A percentile compares a stretch with the other conserved stretches of the same genome.
Evolutionary conservation across 768 basidiomycete genomes (phyloP).

Genomic region (Suillus sp.): DNA sequence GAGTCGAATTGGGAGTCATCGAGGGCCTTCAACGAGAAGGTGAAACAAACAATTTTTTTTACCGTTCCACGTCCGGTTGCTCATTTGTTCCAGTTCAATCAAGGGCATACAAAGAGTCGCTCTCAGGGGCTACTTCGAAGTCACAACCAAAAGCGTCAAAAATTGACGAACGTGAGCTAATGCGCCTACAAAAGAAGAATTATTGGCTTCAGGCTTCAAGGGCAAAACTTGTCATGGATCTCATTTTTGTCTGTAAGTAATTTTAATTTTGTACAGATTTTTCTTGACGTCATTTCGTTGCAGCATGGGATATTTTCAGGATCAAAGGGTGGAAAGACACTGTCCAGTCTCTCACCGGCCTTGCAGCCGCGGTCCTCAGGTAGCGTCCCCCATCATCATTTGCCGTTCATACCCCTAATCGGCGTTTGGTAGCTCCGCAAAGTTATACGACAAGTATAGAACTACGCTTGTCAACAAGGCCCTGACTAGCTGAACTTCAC

Average conservation of each 20-base stretch:
- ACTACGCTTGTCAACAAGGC: constrained; percentile 56
- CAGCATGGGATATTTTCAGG: constrained; percentile 81
- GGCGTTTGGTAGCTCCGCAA: constrained; percentile 55
- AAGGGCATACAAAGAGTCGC: constrained; percentile 72
- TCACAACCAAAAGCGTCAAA: constrained; percentile 60
- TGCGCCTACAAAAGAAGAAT: constrained; percentile 65
- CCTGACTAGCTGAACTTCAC: constrained; percentile 19
- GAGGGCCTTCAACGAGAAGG: constrained; percentile 64
- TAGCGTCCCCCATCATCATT: constrained; percentile 33
- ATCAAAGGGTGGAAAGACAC: constrained; percentile 60
- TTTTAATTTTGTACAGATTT: constrained; percentile 24
- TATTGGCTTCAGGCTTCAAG: constrained; percentile 76
- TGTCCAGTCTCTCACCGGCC: constrained; percentile 66
- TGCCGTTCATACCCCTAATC: constrained; percentile 9
- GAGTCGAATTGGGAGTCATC: constrained; percentile 75
- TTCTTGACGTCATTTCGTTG: constrained; percentile 2
- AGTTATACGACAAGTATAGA: constrained; percentile 75
- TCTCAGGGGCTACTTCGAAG: constrained; percentile 69
- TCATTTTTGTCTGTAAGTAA: constrained; percentile 81
- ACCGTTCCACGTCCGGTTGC: constrained; percentile 5
- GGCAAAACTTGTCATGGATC: constrained; percentile 77
- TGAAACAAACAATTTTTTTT: constrained; percentile 25
- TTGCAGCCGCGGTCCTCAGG: constrained; percentile 76
- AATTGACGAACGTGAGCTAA: constrained; percentile 70
- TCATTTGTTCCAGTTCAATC: constrained; percentile 56